Base-by-base conservation (phyloP, 1,139 yeast species). In the Hansenula sp. region DNA sequence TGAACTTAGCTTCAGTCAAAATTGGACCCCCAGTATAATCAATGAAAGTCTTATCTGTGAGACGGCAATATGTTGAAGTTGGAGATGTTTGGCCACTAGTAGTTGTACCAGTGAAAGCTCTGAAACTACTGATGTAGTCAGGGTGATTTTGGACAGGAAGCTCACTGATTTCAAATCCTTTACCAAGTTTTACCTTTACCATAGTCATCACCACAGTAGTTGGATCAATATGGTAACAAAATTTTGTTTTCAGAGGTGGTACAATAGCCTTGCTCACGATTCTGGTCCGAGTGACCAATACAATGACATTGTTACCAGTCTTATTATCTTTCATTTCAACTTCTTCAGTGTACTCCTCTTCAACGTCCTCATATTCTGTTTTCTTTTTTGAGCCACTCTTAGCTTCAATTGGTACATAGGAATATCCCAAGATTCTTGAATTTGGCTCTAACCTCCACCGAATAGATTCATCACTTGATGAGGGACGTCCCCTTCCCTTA, bases 401-500 rank as follows among this genome's bases (percentile, higher is more conserved):
- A 13, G 36, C 41, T 16, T 48, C 51, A 33, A 51, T 41, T 10
- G 41, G 38, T 27, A 45, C 50, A 10, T 36, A n/a, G 13, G 40
- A 30, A 10, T 31, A 36, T 3, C 33, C 27, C 1, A 41, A 24
- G 9, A 49, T 38, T 2, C n/a, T 17, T 4, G 52, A 50, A 19
- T 40, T 18, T 7, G 53, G 50, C 18, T 43, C 43, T 34, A 50
- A 38, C 33, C 47, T 44, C n/a, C 42, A 42, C 16, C 56, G 33
- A 4, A 51, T 30, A 30, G 42, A 39, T 17, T 46, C 42, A 13
- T 49, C 50, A 17, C 36, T 47, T 3, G 64, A 52, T 3, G 61
- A 52, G 2, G 96, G 97, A 41, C 98, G 68, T 0, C 98, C 98
- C 47, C 95, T 77, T 31, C 88, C 78, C 36, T 96, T 72, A n/a